A percentile compares a stretch with the other conserved stretches of the same genome.
phyloP scores from a whole-genome alignment of 2,329 filamentous ascomycete species.

The Cercospora zeina region DNA sequence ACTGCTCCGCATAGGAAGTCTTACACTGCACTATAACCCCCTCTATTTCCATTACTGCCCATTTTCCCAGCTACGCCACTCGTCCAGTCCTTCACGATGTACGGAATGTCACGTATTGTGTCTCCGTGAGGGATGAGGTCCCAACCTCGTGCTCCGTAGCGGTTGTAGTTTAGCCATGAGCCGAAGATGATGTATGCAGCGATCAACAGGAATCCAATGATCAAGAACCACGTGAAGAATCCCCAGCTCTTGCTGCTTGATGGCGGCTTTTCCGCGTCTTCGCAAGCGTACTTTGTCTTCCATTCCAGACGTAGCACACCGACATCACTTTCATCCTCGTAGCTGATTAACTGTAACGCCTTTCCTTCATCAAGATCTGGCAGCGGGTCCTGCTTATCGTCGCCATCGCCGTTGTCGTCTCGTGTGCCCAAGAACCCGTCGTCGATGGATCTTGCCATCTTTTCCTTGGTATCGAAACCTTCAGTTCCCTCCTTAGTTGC shows the following conservation, averaged over 20 bases:
- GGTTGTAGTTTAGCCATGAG: conserved; percentile 98
- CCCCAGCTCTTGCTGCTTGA: conserved; percentile 68
- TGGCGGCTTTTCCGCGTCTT: conserved; percentile 52
- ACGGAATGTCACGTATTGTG: conserved; percentile 86
- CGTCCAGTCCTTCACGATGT: conserved; percentile 85
- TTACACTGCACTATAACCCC: conserved; percentile 86
- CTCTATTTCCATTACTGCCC: conserved; percentile 74
- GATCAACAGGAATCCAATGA: conserved; percentile 80
- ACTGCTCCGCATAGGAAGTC: conserved; percentile 10
- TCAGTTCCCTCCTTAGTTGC: conserved; percentile 70
- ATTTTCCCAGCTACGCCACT: conserved; percentile 78
- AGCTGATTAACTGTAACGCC: conserved; percentile 75
- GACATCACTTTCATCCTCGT: conserved; percentile 58
- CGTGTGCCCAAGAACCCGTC: conserved; percentile 54
- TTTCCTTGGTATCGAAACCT: conserved; percentile 62
- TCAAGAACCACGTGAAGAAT: conserved; percentile 95
- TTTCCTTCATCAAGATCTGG: conserved; percentile 54
- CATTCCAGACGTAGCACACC: conserved; percentile 75
- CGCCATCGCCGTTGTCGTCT: conserved; percentile 41
- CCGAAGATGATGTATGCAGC: conserved; percentile 95
- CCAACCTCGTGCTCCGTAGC: conserved; percentile 92
- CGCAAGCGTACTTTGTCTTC: conserved; percentile 85
- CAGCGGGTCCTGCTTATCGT: conserved; percentile 36
- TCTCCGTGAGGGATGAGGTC: conserved; percentile 92
- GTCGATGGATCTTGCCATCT: conserved; percentile 49